Percentiles rank a stretch among this genome's conserved stretches.
Evolutionary conservation across 257 asterid genomes (phyloP).

Genomic region (Mitragyna speciosa): DNA sequence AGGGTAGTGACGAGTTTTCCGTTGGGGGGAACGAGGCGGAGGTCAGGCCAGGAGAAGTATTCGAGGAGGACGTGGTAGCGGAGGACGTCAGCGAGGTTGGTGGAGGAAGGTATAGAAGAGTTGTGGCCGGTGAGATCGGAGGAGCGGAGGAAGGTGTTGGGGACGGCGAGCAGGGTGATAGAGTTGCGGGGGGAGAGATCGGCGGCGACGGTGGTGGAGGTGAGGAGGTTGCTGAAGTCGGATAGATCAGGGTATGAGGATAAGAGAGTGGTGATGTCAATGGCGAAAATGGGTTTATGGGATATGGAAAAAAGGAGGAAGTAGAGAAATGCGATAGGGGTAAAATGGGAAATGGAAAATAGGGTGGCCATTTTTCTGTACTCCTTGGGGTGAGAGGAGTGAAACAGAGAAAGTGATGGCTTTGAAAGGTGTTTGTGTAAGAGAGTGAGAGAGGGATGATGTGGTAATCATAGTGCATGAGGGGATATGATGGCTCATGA

Average conservation of each 20-base stretch:
- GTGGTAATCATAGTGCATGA: too few relatives aligned
- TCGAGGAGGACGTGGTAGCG: conserved; percentile 83
- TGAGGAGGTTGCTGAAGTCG: conserved; percentile 57
- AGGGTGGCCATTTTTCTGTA: conserved; percentile 49
- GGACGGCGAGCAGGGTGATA: conserved; percentile 66
- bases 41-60: conserved; percentile 59
- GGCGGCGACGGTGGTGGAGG: conserved; percentile 64
- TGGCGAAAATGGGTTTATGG: conserved; percentile 35
- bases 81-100: conserved; percentile 64
- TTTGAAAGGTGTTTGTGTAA: not conserved
- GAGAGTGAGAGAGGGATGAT: conserved; percentile 19
- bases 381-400: not conserved
- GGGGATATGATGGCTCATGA: too few relatives aligned
- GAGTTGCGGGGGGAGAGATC: conserved; percentile 59
- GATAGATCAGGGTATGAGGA: conserved; percentile 58
- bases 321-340: conserved; percentile 51
- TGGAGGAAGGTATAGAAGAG: conserved; percentile 26
- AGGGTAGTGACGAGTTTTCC: conserved; percentile 71
- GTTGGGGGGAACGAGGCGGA: conserved; percentile 53
- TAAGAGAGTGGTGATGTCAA: conserved; percentile 56
- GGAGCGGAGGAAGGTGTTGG: conserved; percentile 55
- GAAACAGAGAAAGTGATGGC: conserved; percentile 22
- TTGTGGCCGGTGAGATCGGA: conserved; percentile 30
- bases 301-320: conserved; percentile 43
- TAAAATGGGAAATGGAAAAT: conserved; percentile 43